Evolutionary conservation across 257 asterid species (phyloP), one percentile per base, ranked within the genome.

Genomic region (Petrea volubilis): DNA sequence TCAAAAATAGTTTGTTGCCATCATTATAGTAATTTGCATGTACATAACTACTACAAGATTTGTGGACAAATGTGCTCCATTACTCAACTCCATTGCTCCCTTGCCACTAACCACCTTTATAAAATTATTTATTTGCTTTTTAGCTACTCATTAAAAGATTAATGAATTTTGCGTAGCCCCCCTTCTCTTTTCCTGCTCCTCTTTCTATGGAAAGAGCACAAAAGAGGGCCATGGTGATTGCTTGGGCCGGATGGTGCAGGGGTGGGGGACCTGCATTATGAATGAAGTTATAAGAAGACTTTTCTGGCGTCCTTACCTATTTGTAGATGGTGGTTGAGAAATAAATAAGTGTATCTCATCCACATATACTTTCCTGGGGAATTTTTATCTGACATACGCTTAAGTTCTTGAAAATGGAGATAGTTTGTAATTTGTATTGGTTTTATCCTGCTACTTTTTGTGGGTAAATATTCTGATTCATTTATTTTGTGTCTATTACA

Each of bases 341-440:
- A 55, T 40, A 21, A 40, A 25, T n/a, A n/a, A n/a, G n/a, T 20
- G 36, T 18, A 25, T 38, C 27, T 7, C 25, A 71, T 18, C 33
- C 9, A 17, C 34, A 34, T 38, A 14, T 3, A 13, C 11, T 36
- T 52, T 46, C 38, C 17, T 12, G 24, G 20, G 59, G 13, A 60
- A 27, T 7, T 18, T 8, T 18, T 60, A 28, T 36, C 6, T 13
- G 1, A 36, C 38, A 9, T 21, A 18, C 0, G 9, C 15, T 23
- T 41, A 21, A 60, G 36, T 24, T 68, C 46, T 52, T 34, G 66
- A 34, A 36, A 49, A 43, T 67, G 58, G 58, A n/a, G 63, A 43
- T 10, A 2, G 20, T 27, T 11, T 59, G 61, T 67, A 36, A 13
- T 47, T 33, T 55, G 47, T 14, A 50, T 73, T 46, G 59, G 21